phyloP scores from a whole-genome alignment of 2,329 filamentous ascomycete species.

The Huntiella bhutanensis region DNA sequence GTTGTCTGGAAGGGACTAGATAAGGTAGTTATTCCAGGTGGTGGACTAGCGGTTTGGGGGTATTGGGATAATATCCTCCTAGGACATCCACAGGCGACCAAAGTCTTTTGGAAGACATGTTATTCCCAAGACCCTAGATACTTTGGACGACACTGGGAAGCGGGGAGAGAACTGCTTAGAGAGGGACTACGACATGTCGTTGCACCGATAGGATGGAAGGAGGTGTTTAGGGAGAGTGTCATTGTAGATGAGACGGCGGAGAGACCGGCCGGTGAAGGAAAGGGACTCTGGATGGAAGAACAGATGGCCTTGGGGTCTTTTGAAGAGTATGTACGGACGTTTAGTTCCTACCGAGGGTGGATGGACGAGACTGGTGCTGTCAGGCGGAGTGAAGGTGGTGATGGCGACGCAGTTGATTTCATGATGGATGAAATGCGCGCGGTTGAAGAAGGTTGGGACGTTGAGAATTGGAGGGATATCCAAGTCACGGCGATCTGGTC shows the following conservation, averaged over 20 bases:
- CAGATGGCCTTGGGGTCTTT: constrained; percentile 35
- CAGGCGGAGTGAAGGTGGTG: constrained; percentile 32
- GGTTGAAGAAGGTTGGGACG: constrained; percentile 32
- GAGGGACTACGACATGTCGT: constrained; percentile 30
- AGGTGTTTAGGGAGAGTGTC: constrained; percentile 24
- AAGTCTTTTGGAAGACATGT: constrained; percentile 25
- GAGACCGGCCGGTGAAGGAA: constrained; percentile 11
- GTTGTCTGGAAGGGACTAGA: constrained; percentile 35
- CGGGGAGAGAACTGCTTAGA: constrained; percentile 35
- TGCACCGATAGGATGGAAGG: constrained; percentile 33
- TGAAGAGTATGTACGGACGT: constrained; percentile 43
- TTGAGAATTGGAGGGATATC: constrained; percentile 31
- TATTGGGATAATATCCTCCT: constrained; percentile 46
- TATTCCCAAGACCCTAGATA: no score
- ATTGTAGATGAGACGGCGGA: constrained; percentile 16
- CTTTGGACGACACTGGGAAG: constrained; percentile 14
- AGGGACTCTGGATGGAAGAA: constrained; percentile 30
- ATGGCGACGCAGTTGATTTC: constrained; percentile 42
- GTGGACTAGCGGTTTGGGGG: constrained; percentile 45
- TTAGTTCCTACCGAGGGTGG: constrained; percentile 41
- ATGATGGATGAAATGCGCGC: constrained; percentile 39
- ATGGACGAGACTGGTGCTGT: constrained; percentile 29
- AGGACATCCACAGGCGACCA: constrained; percentile 30
- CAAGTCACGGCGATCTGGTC: constrained; percentile 43
- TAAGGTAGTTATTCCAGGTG: constrained; percentile 33